These are phyloP conservation scores for Xylaria nigripes DNA, from an alignment of 495 filamentous ascomycete species.

Conservation along the genomic window DNA sequence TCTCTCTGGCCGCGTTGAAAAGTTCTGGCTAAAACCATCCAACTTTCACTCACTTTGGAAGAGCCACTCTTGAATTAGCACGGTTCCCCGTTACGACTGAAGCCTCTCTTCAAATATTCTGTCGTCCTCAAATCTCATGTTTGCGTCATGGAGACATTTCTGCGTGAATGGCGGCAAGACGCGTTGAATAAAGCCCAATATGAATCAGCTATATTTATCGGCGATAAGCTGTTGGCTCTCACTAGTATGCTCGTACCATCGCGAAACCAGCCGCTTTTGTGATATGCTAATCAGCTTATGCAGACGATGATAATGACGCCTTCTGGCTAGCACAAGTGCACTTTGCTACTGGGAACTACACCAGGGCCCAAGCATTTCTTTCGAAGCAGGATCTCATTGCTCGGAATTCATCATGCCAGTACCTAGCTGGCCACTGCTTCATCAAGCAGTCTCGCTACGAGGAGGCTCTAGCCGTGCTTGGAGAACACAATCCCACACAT, in stretches of 20 bases:
- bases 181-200: conserved; percentile 89
- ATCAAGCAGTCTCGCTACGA: conserved; percentile 85
- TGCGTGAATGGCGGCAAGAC: conserved; percentile 88
- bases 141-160: conserved; percentile 70
- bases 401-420: conserved; percentile 77
- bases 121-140: conserved; percentile 2
- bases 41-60: background rate
- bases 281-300: conserved; percentile 18
- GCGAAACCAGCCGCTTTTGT: background rate
- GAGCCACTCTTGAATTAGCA: background rate
- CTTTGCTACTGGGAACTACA: conserved; percentile 89
- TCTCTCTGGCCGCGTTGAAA: too few species aligned
- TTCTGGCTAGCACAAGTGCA: conserved; percentile 94
- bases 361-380: conserved; percentile 75
- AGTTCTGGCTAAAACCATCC: background rate
- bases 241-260: conserved; percentile 54
- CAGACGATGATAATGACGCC: conserved; percentile 83
- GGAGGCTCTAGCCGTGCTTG: conserved; percentile 79
- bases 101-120: background rate
- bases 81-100: background rate
- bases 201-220: conserved; percentile 91
- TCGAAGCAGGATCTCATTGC: conserved; percentile 73
- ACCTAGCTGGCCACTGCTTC: conserved; percentile 86
- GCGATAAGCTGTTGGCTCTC: conserved; percentile 89
- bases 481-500: conserved; percentile 85